Percentiles rank a stretch among this genome's conserved stretches.
phyloP scores from a whole-genome alignment of 805 yeast species.

The Candida multigemmis region DNA sequence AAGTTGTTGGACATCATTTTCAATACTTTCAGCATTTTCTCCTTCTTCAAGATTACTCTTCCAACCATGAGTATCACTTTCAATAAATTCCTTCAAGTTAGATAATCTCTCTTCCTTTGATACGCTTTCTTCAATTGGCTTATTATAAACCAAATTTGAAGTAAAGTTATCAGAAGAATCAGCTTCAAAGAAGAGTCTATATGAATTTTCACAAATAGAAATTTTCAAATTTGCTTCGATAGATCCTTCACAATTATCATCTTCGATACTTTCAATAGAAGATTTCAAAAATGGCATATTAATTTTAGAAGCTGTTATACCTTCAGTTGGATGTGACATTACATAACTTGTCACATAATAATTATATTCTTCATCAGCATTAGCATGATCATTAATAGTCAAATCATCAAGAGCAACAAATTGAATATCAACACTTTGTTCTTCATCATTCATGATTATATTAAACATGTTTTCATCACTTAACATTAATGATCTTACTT shows the following conservation, averaged over 20 bases:
- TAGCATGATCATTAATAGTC: slow-evolving; percentile 62
- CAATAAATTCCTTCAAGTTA: slow-evolving; percentile 28
- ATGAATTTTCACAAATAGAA: slow-evolving; percentile 69
- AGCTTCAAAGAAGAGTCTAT: slow-evolving; percentile 72
- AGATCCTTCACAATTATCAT: slow-evolving; percentile 52
- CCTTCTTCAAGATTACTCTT: slow-evolving; percentile 29
- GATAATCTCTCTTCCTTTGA: slow-evolving; percentile 20
- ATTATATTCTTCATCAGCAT: slow-evolving; percentile 79
- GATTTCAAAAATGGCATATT: slow-evolving; percentile 70
- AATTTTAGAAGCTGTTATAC: slow-evolving; percentile 70
- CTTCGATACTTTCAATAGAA: slow-evolving; percentile 45
- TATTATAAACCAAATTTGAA: slow-evolving; percentile 43
- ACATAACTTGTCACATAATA: slow-evolving; percentile 89
- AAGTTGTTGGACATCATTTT: no score
- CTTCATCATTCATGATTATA: slow-evolving; percentile 54
- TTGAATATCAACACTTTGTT: slow-evolving; percentile 55
- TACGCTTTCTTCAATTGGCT: slow-evolving; percentile 16
- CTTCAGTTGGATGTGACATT: slow-evolving; percentile 96
- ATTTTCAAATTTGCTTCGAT: slow-evolving; percentile 68
- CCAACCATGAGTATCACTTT: slow-evolving; percentile 50
- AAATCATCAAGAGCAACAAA: slow-evolving; percentile 83
- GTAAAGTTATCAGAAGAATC: slow-evolving; percentile 74
- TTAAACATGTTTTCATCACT: slow-evolving; percentile 90
- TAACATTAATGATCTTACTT: slow-evolving; percentile 69
- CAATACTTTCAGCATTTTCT: slow-evolving; percentile 6